phyloP scores from a whole-genome alignment of 257 asterid genomes.

The Plectranthus barbatus region DNA sequence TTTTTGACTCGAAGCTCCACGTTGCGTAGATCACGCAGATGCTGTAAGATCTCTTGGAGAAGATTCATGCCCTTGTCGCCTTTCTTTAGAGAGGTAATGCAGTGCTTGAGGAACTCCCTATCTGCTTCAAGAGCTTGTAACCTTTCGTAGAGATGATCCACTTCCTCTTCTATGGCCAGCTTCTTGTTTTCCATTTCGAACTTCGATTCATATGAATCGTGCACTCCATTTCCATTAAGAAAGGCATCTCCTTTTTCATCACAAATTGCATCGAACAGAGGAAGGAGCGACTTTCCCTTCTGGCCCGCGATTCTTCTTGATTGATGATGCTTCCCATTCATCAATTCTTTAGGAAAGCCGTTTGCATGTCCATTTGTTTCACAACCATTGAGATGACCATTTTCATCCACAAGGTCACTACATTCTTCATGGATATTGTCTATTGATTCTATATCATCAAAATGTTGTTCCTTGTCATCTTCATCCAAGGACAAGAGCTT shows the following conservation, averaged over 20 bases:
- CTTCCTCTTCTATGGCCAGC: conserved; percentile 69
- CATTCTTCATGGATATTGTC: conserved; percentile 25
- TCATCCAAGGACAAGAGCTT: conserved; percentile 55
- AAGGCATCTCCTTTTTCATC: conserved; percentile 44
- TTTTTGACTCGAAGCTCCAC: conserved; percentile 66
- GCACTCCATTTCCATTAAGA: conserved; percentile 27
- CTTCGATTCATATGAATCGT: conserved; percentile 23
- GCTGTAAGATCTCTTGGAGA: conserved; percentile 83
- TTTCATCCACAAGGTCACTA: conserved; percentile 19
- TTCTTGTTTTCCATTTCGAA: conserved; percentile 41
- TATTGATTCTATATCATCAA: conserved; percentile 36
- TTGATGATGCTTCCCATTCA: conserved; percentile 35
- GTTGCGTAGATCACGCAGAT: conserved; percentile 61
- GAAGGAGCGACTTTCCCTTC: conserved; percentile 74
- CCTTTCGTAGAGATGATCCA: conserved; percentile 80
- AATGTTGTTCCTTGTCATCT: conserved; percentile 31
- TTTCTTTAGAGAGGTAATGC: conserved; percentile 76
- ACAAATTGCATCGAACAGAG: conserved; percentile 67
- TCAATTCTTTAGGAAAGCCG: conserved; percentile 35
- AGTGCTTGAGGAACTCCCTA: conserved; percentile 79
- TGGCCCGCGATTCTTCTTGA: conserved; percentile 25
- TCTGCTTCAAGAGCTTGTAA: conserved; percentile 93
- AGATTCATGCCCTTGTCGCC: conserved; percentile 92
- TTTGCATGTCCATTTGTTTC: conserved; percentile 40
- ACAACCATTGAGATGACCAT: conserved; percentile 18